These are phyloP conservation scores for Tuber calosporum DNA, from an alignment of 495 filamentous ascomycete species.

Conservation along the genomic window DNA sequence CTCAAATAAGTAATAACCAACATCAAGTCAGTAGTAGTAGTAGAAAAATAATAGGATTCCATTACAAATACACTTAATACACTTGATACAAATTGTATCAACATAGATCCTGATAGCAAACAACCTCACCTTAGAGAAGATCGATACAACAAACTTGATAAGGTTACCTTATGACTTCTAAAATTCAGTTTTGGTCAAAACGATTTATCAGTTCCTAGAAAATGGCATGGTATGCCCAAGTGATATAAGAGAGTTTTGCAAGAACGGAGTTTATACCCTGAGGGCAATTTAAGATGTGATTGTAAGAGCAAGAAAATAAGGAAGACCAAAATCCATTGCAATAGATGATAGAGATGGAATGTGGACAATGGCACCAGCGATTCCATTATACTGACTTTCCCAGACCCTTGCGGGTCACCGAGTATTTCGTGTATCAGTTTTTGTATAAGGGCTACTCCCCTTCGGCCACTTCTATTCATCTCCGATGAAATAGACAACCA, in stretches of 20 bases:
- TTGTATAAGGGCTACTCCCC: too few species aligned
- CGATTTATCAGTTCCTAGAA: not conserved
- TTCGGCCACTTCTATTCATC: too few species aligned
- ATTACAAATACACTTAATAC: not conserved
- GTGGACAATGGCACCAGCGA: too few species aligned
- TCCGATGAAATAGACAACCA: too few species aligned
- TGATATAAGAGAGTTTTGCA: not conserved
- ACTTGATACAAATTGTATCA: not conserved
- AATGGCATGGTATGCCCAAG: not conserved
- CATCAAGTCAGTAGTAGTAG: too few species aligned
- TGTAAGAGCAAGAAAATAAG: not conserved
- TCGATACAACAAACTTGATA: not conserved
- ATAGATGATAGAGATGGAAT: too few species aligned
- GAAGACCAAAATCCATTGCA: not conserved
- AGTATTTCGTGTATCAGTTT: too few species aligned
- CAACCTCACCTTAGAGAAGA: not conserved
- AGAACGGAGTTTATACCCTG: not conserved
- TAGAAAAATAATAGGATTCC: too few species aligned
- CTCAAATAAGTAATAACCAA: too few species aligned
- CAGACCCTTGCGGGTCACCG: too few species aligned
- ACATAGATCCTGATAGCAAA: not conserved
- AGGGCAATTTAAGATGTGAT: not conserved
- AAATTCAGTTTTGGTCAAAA: not conserved
- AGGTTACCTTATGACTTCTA: not conserved
- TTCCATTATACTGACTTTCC: too few species aligned